Conservation (phyloP, 2,329 filamentous ascomycete genomes). For the Mycosphaerelloides madeirae region DNA sequence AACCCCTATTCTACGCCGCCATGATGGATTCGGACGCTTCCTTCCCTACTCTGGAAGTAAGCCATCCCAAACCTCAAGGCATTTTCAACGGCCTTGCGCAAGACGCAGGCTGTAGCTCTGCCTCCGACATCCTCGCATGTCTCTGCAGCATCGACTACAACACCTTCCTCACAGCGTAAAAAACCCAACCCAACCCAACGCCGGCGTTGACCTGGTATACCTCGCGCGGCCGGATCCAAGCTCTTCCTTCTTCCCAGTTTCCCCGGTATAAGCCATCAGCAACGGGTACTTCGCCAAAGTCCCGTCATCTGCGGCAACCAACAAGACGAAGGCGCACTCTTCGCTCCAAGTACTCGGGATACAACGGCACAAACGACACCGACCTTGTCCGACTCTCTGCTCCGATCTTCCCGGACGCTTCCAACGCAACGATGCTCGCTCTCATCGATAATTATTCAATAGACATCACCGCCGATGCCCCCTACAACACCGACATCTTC, state of each 20-base stretch:
- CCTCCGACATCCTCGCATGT: constrained; percentile 44
- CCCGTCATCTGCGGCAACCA: constrained; percentile 67
- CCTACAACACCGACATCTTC: constrained; percentile 62
- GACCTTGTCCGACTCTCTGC: no score
- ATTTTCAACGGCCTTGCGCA: constrained; percentile 46
- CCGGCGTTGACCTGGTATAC: constrained; percentile 60
- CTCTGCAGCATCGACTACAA: constrained; percentile 45
- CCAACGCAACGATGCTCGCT: no score
- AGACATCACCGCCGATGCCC: constrained; percentile 53
- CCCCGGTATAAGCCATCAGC: constrained; percentile 55
- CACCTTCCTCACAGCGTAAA: constrained; percentile 39
- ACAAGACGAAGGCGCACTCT: constrained; percentile 57
- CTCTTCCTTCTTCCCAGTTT: constrained; percentile 55
- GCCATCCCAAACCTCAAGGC: constrained; percentile 58
- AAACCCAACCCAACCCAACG: no score
- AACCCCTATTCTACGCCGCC: constrained; percentile 65
- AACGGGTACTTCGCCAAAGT: constrained; percentile 55
- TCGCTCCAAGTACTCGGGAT: no score
- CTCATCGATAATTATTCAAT: no score
- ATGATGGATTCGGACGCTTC: constrained; percentile 72
- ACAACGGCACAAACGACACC: no score
- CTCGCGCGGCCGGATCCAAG: constrained; percentile 62
- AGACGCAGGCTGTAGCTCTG: constrained; percentile 42
- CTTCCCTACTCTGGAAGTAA: constrained; percentile 55
- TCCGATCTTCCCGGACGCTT: no score